Base-by-base conservation (phyloP, 805 yeast genomes). In the Metschnikowia baotianmanensis region DNA sequence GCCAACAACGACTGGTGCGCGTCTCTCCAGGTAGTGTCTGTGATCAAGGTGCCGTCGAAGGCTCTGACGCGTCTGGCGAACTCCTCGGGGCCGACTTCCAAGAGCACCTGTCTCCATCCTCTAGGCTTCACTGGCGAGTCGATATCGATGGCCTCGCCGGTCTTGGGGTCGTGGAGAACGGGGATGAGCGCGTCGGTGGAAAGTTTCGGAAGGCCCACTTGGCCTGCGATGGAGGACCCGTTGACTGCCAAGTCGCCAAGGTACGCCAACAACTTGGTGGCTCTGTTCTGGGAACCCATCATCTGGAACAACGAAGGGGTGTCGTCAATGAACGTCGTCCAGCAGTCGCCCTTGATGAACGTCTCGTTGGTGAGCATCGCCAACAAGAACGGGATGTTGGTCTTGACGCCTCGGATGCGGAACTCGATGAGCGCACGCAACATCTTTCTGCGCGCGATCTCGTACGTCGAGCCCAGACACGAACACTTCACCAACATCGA, bases 1-100 rank as follows among this genome's bases (percentile, higher is more conserved):
- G 99, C 99, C 59, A 93, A 76, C 55, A 93, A 71, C 18, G 97
- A 90, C 75, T 93, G 99, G 70, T 93, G 99, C 26, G 99, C 99
- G 68, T 93, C 99, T 81, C 99, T 88, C 99, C 99, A 93, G 8
- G 99, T 93, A 40, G 99, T 93, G 66, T 93, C 99, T 87, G 95
- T 93, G 57, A 93, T 70, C 64, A 93, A 73, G 52, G 96, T 83
- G 57, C 99, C 99, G 40, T 86, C 71, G 69, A 80, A 82, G 13
- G 70, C 65, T 63, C 97, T 81, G 45, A 93, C 96, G 57, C 86
- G 83, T 69, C 82, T 76, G 53, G 97, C 96, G 61, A 93, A 93
- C 23, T 72, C 86, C 40, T 77, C 93, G 22, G 99, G 95, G 42
- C 99, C 99, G 54, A 83, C 73, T 53, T 79, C 80, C 46, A 91